phyloP scores from a whole-genome alignment of 73 alveolate genomes.

The Breviolum minutum region DNA sequence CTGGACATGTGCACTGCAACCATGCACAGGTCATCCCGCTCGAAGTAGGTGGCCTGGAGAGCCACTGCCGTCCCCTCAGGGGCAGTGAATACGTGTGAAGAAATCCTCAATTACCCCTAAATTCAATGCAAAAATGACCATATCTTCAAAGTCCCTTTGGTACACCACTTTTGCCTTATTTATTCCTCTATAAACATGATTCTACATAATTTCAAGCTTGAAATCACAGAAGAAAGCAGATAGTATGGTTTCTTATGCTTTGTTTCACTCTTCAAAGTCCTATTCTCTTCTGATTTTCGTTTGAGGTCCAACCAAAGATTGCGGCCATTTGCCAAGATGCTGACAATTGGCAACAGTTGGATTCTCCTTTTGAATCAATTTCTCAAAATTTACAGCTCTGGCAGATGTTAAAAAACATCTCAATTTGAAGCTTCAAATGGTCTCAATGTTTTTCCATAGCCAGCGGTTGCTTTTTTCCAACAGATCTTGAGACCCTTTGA shows the following conservation, averaged over 20 bases:
- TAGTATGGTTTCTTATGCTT: no score
- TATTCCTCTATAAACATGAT: no score
- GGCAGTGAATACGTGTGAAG: not conserved
- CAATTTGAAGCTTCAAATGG: slow-evolving; percentile 27
- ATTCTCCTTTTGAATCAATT: slow-evolving; percentile 14
- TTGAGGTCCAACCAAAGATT: slow-evolving; percentile 44
- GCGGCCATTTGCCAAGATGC: slow-evolving; percentile 35
- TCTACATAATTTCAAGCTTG: no score
- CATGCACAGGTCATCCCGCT: not conserved
- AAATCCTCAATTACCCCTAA: no score
- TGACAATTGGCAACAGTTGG: slow-evolving; percentile 47
- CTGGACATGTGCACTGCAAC: not conserved
- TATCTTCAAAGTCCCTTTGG: no score
- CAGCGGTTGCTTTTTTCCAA: not conserved
- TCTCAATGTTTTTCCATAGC: not conserved
- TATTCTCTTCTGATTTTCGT: no score
- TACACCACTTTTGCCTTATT: no score
- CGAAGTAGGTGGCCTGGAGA: slow-evolving; percentile 69
- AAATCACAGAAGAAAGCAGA: no score
- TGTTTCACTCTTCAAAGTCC: no score
- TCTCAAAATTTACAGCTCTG: slow-evolving; percentile 1
- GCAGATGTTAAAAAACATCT: not conserved
- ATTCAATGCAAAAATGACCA: no score
- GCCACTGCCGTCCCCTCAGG: slow-evolving; percentile 41
- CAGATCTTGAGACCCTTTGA: slow-evolving; percentile 38